Percentiles rank a stretch among this genome's conserved stretches.
Evolutionary conservation across 1,284 basidiomycete genomes (phyloP).

Genomic region (Malassezia cuniculi): DNA sequence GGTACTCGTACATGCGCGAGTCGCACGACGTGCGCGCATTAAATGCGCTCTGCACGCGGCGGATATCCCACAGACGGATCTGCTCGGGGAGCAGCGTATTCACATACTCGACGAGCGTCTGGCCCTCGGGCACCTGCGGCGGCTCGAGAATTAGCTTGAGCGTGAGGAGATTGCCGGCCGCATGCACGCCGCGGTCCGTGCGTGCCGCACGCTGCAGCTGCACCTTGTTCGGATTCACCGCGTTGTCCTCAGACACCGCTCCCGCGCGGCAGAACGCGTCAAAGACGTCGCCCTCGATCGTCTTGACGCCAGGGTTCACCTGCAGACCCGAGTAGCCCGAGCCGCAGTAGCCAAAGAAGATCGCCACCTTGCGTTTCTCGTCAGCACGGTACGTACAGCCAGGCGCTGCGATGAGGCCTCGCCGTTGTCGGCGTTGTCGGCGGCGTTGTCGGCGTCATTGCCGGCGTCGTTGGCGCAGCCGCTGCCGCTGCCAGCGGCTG

Average conservation of each 20-base stretch:
- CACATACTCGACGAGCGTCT: slow-evolving; percentile 56
- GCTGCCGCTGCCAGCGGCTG: too few relatives aligned
- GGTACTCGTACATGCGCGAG: slow-evolving; percentile 90
- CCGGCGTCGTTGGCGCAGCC: not conserved
- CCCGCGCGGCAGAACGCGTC: slow-evolving; percentile 75
- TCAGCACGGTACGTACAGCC: slow-evolving; percentile 1
- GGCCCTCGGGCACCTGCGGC: slow-evolving; percentile 16
- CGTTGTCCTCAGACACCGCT: slow-evolving; percentile 82
- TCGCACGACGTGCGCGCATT: slow-evolving; percentile 64
- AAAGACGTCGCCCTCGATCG: slow-evolving; percentile 85
- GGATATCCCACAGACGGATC: slow-evolving; percentile 83
- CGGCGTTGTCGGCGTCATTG: not conserved
- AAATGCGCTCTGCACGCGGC: slow-evolving; percentile 80
- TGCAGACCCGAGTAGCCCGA: slow-evolving; percentile 80
- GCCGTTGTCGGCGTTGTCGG: not conserved
- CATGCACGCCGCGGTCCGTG: slow-evolving; percentile 94
- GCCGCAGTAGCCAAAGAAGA: slow-evolving; percentile 52
- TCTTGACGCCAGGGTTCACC: slow-evolving; percentile 60
- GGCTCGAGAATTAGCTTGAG: slow-evolving; percentile 43
- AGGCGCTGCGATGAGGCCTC: not conserved
- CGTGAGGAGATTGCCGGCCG: slow-evolving; percentile 69
- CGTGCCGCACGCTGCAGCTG: slow-evolving; percentile 75
- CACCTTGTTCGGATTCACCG: slow-evolving; percentile 79
- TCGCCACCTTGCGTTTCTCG: slow-evolving; percentile 52
- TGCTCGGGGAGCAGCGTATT: slow-evolving; percentile 77